Evolutionary conservation across 2,329 filamentous ascomycete species (phyloP).

Genomic region (Diaporthe eres): DNA sequence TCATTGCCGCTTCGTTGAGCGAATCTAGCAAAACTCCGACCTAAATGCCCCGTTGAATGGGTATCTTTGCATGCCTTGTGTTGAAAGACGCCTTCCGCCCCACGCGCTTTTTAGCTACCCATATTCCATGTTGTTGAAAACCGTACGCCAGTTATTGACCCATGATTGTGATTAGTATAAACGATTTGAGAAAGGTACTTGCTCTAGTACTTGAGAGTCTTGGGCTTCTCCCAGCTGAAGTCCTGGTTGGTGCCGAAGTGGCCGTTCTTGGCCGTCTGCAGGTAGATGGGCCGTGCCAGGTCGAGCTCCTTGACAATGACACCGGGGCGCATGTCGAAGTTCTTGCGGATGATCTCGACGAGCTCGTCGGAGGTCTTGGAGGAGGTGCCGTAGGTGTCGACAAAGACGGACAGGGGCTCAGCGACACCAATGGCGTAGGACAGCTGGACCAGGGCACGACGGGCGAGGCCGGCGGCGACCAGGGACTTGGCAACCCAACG

Average conservation of each 20-base stretch:
- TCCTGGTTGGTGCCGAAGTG: constrained; percentile 97
- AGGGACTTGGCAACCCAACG: constrained; percentile 99
- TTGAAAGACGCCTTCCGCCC: constrained; percentile 52
- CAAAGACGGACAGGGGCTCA: constrained; percentile 97
- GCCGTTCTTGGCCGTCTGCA: constrained; percentile 98
- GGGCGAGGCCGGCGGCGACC: constrained; percentile 88
- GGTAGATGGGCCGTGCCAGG: constrained; percentile 96
- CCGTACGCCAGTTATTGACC: constrained; percentile 51
- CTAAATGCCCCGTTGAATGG: constrained; percentile 37
- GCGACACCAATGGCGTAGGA: constrained; percentile 99
- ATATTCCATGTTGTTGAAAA: constrained; percentile 48
- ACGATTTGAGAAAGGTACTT: constrained; percentile 27
- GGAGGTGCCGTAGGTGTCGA: constrained; percentile 97
- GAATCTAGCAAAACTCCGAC: constrained; percentile 35
- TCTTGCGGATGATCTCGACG: constrained; percentile 91
- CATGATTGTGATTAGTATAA: constrained; percentile 37
- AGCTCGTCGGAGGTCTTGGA: constrained; percentile 91
- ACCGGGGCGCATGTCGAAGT: constrained; percentile 98
- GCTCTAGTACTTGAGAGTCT: constrained; percentile 89
- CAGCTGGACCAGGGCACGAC: constrained; percentile 95
- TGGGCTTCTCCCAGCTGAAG: constrained; percentile 99
- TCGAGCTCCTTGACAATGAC: constrained; percentile 98
- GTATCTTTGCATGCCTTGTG: constrained; percentile 44
- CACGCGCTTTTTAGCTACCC: constrained; percentile 35
- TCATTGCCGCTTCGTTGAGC: constrained; percentile 35